Conservation (phyloP, 2,329 filamentous ascomycete genomes). For the Aspergillus spinulosporus region DNA sequence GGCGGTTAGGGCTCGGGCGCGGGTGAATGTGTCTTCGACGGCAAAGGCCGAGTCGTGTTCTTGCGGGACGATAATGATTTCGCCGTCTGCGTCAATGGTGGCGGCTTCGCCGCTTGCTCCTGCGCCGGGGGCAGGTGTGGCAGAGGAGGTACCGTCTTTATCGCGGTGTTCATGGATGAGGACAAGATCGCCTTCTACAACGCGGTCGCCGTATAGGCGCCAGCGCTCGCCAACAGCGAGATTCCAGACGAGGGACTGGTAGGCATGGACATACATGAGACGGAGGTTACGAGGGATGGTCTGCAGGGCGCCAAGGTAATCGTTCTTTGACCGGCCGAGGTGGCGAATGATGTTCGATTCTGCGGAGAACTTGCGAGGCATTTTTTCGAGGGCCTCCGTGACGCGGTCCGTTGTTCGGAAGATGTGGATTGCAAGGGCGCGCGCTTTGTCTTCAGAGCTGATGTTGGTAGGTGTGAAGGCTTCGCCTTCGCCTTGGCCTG, state of each 20-base stretch:
- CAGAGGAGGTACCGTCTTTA: slow-evolving; percentile 38
- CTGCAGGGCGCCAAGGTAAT: slow-evolving; percentile 79
- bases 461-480: slow-evolving; percentile 41
- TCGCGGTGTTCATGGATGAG: slow-evolving; percentile 61
- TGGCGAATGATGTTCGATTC: slow-evolving; percentile 78
- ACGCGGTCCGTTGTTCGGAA: slow-evolving; percentile 66
- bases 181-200: slow-evolving; percentile 84
- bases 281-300: slow-evolving; percentile 78
- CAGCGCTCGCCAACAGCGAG: slow-evolving; percentile 77
- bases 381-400: slow-evolving; percentile 61
- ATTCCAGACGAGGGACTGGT: slow-evolving; percentile 96
- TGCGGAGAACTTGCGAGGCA: slow-evolving; percentile 80
- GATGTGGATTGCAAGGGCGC: slow-evolving; percentile 74
- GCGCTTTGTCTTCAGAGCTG: slow-evolving; percentile 72
- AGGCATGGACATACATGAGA: slow-evolving; percentile 95
- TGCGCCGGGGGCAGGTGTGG: neutral
- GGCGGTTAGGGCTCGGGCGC: slow-evolving; percentile 71
- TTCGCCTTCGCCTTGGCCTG: slow-evolving; percentile 33
- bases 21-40: slow-evolving; percentile 60
- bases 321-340: slow-evolving; percentile 59
- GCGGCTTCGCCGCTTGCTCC: slow-evolving; percentile 26
- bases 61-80: slow-evolving; percentile 64
- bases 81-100: slow-evolving; percentile 61
- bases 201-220: slow-evolving; percentile 68
- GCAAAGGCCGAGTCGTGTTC: slow-evolving; percentile 57